A percentile compares a stretch with the other conserved stretches of the same genome.
Conservation (phyloP, 2,329 filamentous ascomycete genomes). For the Scedosporium aurantiacum region DNA sequence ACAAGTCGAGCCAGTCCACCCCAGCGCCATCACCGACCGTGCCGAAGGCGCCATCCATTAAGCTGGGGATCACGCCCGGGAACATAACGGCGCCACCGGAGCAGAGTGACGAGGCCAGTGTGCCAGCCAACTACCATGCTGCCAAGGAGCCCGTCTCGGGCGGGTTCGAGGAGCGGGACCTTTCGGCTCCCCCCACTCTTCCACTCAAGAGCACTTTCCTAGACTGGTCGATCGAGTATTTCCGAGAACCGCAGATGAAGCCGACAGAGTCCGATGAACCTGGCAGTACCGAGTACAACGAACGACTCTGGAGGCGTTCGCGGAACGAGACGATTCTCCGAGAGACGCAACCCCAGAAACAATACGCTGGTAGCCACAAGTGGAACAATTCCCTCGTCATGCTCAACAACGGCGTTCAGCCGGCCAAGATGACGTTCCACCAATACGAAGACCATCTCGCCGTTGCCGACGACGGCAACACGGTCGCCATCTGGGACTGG, state of each 20-base stretch:
- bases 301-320: conserved; percentile 81
- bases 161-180: conserved; percentile 54
- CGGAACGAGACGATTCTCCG: conserved; percentile 87
- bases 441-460: conserved; percentile 96
- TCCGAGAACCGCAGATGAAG: conserved; percentile 97
- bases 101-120: conserved; percentile 57
- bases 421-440: conserved; percentile 88
- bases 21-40: conserved; percentile 14
- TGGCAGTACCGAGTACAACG: conserved; percentile 91
- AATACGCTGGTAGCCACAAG: conserved; percentile 69
- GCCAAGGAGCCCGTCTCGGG: conserved; percentile 72
- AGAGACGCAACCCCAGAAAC: conserved; percentile 88
- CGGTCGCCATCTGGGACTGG: conserved; percentile 90
- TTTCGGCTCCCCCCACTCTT: conserved; percentile 48
- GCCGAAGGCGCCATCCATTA: conserved; percentile 24
- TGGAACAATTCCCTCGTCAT: conserved; percentile 80
- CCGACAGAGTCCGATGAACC: conserved; percentile 91
- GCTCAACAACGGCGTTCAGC: conserved; percentile 81
- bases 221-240: conserved; percentile 96
- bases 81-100: conserved; percentile 51
- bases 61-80: conserved; percentile 28
- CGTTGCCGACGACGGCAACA: conserved; percentile 87
- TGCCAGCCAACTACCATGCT: conserved; percentile 61
- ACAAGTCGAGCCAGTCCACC: conserved; percentile 24
- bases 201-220: conserved; percentile 77